Base-by-base conservation (phyloP, 257 asterid species). In the Jacaranda copaia region DNA sequence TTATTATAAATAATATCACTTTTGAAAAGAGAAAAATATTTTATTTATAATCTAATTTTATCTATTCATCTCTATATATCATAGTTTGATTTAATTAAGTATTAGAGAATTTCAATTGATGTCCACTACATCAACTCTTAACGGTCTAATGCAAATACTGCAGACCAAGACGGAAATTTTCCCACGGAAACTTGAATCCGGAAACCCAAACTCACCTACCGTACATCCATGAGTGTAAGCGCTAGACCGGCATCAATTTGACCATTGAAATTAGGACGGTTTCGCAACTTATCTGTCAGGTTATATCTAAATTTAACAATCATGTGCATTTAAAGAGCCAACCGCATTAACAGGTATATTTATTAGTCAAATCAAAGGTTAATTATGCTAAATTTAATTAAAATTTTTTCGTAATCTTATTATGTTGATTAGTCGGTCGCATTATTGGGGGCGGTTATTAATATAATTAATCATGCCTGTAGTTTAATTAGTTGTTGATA, bases 401-500 rank as follows among this genome's bases (percentile, higher is more conserved):
- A 83, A 80, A 81, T 82, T 66, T 79, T 78, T 80, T 73, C 69
- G 75, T 68, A 15, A 8, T 8, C 0, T 8, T 77, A 73, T 77
- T 73, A 75, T 60, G 32, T 71, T 25, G 57, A 74, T 49, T 72
- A 85, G 90, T 84, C 85, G 85, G 87, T 78, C 72, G 83, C 89
- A 89, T 89, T 86, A 89, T 86, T 88, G 39, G 87, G 90, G 92
- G 92, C 92, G 91, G 91, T 84, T 81, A 72, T 84, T 82, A 84
- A 81, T 82, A 43, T 80, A 76, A 73, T 71, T 68, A 68, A 62
- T 32, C 53, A 76, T 40, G 15, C 19, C 73, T 1, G 11, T 73
- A 74, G 70, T 75, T 45, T 73, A 64, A 52, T 75, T 25, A 25
- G 32, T 25, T 75, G 6, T 51, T 61, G 72, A 76, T 57, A 2